Conservation (phyloP, 257 asterid species). For the Verbena officinalis region DNA sequence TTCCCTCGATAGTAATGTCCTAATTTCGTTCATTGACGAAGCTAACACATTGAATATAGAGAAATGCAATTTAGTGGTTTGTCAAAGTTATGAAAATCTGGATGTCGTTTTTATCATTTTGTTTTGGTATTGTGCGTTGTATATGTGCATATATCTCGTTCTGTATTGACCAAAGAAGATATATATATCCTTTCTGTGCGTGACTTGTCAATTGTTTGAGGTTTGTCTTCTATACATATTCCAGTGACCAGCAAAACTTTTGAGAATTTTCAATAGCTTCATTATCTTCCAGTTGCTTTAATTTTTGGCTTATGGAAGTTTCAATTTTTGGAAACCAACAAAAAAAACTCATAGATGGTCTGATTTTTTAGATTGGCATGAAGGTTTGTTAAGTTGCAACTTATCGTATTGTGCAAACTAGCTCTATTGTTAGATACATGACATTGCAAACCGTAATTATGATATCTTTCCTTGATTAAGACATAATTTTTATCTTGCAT, state of each 20-base stretch:
- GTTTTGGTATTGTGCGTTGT: background rate
- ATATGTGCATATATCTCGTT: background rate
- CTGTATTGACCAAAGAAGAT: too few relatives aligned
- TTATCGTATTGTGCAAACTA: background rate
- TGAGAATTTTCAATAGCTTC: background rate
- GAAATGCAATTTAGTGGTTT: background rate
- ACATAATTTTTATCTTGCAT: slow-evolving; percentile 14
- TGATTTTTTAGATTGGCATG: slow-evolving; percentile 1
- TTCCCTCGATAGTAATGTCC: too few relatives aligned
- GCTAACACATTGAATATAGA: background rate
- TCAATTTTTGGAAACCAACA: background rate
- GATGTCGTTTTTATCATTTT: background rate
- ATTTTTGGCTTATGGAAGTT: background rate
- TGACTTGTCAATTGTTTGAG: background rate
- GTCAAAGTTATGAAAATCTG: background rate
- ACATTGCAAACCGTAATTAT: slow-evolving; percentile 15
- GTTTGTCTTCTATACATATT: background rate
- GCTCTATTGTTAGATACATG: background rate
- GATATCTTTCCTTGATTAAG: slow-evolving; percentile 9
- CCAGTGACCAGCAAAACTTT: too few relatives aligned
- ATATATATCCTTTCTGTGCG: background rate
- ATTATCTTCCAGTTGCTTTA: background rate
- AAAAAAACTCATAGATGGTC: background rate
- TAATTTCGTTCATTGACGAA: too few relatives aligned
- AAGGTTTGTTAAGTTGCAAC: background rate